Base-by-base conservation (phyloP, 345 rosid genomes). In the Hevea brasiliensis region DNA sequence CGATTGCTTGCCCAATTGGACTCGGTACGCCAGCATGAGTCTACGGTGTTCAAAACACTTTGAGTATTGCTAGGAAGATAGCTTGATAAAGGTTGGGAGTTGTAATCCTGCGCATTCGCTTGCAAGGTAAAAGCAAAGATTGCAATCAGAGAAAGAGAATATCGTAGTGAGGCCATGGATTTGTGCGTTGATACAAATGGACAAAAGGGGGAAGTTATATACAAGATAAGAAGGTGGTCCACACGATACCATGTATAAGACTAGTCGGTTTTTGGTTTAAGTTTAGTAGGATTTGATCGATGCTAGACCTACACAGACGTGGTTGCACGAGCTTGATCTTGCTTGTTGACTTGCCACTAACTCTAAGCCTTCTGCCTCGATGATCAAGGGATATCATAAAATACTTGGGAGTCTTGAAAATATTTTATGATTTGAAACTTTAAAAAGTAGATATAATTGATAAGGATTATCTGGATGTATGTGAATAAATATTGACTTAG, bases 1-100 rank as follows among this genome's bases (percentile, higher is more conserved):
- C 77, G 77, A 63, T 78, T 62, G 29, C 12, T 9, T 8, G 70
- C 70, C 81, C 81, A 73, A 3, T 68, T 26, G 7, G 77, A 57
- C 4, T 61, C 32, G 40, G 64, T 37, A 0, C 81, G 77, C 81
- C 81, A 68, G 32, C 77, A 78, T 0, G 81, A 78, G 61, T 73
- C 81, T 9, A 78, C 68, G 42, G 81, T 4, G 61, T 78, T 78
- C 27, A 73, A 50, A 32, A 55, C 14, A 23, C 24, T 53, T 24
- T 41, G n/a, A 8, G 62, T 15, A 15, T 65, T 13, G 69, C 44
- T 53, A 4, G 63, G 75, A 51, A 77, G 68, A 58, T 40, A 72
- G 60, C 18, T 13, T 59, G 81, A 21, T 45, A 35, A 35, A 48
- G 59, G 14, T n/a, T 58, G 40, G 17, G 62, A 32, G 20, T 55